phyloP scores from a whole-genome alignment of 169 alveolate species.

The Plasmodium falciparum region DNA sequence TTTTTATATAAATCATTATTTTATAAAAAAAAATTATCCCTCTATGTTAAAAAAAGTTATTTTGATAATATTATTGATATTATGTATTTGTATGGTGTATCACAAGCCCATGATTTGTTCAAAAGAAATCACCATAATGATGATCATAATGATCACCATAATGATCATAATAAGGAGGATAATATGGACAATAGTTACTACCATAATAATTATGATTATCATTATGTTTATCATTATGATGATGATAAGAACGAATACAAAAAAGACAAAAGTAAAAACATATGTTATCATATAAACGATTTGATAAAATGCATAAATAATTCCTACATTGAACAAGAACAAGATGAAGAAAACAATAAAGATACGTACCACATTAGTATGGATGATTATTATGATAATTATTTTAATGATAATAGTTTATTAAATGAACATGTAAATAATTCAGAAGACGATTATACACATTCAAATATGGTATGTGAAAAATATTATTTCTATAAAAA shows the following conservation, averaged over 20 bases:
- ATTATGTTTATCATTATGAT: not conserved
- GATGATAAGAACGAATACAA: not conserved
- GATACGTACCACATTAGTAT: not conserved
- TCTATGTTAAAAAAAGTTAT: conserved; percentile 24
- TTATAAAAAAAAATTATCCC: conserved; percentile 64
- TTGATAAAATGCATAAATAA: not conserved
- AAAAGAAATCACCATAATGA: not conserved
- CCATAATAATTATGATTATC: not conserved
- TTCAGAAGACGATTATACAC: not conserved
- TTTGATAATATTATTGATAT: conserved; percentile 48
- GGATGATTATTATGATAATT: conserved; percentile 9
- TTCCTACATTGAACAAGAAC: not conserved
- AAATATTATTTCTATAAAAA: conserved; percentile 33
- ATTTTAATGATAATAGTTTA: not conserved
- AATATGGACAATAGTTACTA: no score
- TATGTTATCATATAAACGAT: not conserved
- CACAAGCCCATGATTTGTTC: conserved; percentile 7
- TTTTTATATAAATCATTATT: conserved; percentile 50
- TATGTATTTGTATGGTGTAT: conserved; percentile 29
- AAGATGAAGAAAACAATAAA: not conserved
- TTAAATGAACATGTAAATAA: not conserved
- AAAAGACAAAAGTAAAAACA: not conserved
- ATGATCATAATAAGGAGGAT: no score
- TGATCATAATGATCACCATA: conserved; percentile 6
- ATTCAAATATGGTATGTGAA: conserved; percentile 21